Conservation (phyloP, 257 asterid genomes). For the Phtheirospermum japonicum region DNA sequence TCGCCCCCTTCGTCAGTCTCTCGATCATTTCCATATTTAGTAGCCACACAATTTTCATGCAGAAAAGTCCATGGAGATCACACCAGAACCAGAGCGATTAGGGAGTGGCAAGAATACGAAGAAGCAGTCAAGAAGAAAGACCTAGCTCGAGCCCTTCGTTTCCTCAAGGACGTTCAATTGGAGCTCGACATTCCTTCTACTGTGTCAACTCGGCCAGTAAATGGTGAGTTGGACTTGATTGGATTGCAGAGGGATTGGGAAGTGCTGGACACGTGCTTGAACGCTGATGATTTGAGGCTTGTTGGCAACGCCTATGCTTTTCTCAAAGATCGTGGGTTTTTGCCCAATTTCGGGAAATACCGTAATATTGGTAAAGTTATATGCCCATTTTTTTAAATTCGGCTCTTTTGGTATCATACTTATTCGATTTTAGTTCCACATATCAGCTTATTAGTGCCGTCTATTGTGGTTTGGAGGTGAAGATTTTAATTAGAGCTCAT, state of each 20-base stretch:
- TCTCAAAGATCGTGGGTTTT: constrained; percentile 58
- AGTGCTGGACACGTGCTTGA: constrained; percentile 82
- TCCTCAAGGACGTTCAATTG: constrained; percentile 47
- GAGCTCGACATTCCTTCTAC: constrained; percentile 34
- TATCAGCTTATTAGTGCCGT: background rate
- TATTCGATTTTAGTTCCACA: too few species aligned
- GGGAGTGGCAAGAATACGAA: constrained; percentile 87
- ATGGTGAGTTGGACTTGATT: constrained; percentile 25
- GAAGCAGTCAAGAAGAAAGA: constrained; percentile 87
- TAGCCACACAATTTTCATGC: background rate
- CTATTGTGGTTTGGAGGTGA: background rate
- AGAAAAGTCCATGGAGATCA: constrained; percentile 11
- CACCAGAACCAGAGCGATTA: constrained; percentile 44
- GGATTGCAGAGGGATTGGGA: constrained; percentile 70
- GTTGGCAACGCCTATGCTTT: constrained; percentile 75
- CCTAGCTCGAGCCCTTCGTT: constrained; percentile 84
- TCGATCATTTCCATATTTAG: constrained; percentile 8
- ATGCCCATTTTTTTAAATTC: background rate
- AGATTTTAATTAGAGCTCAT: background rate
- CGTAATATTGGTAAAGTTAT: constrained; percentile 56
- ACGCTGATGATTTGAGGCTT: constrained; percentile 94
- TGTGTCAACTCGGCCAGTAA: constrained; percentile 26
- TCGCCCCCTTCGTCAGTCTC: constrained; percentile 14
- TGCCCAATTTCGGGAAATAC: constrained; percentile 72
- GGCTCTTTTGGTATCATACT: background rate